A percentile compares a stretch with the other conserved stretches of the same genome.
Evolutionary conservation across 108 stramenopile genomes (phyloP).

Genomic region (Fragilaria crotonensis): DNA sequence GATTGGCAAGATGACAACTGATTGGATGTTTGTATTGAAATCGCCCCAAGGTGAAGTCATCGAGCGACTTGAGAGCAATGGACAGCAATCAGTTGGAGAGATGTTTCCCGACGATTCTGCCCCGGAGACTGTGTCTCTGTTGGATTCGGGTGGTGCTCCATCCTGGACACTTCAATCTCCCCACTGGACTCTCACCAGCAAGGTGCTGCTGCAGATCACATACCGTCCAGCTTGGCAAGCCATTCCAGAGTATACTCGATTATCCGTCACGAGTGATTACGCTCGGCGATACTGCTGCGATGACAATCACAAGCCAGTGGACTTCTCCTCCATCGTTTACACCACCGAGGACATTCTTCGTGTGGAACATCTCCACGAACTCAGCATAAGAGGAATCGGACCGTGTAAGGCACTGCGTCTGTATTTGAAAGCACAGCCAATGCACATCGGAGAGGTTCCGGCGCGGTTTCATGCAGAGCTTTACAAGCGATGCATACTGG

Average conservation of each 20-base stretch:
- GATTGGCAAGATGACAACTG: background rate
- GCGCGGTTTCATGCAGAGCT: background rate
- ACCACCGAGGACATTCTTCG: slow-evolving; percentile 19
- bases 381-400: slow-evolving; percentile 57
- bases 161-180: slow-evolving; percentile 34
- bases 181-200: slow-evolving; percentile 21
- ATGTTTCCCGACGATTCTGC: background rate
- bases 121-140: background rate
- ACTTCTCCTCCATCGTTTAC: slow-evolving; percentile 15
- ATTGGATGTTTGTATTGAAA: background rate
- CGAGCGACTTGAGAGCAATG: background rate
- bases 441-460: background rate
- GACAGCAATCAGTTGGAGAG: background rate
- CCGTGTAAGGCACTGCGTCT: slow-evolving; percentile 62
- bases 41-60: background rate
- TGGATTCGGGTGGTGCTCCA: background rate
- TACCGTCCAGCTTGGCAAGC: slow-evolving; percentile 72
- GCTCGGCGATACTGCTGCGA: background rate
- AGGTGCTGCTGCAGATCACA: slow-evolving; percentile 44
- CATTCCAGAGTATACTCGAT: slow-evolving; percentile 57
- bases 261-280: background rate
- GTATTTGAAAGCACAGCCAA: slow-evolving; percentile 19
- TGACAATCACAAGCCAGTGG: background rate
- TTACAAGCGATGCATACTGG: background rate
- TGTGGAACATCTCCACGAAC: slow-evolving; percentile 12